Evolutionary conservation across 208 protist genomes (phyloP), one percentile per base, ranked within the genome.

Genomic region (Vickermania spadyakhi): DNA sequence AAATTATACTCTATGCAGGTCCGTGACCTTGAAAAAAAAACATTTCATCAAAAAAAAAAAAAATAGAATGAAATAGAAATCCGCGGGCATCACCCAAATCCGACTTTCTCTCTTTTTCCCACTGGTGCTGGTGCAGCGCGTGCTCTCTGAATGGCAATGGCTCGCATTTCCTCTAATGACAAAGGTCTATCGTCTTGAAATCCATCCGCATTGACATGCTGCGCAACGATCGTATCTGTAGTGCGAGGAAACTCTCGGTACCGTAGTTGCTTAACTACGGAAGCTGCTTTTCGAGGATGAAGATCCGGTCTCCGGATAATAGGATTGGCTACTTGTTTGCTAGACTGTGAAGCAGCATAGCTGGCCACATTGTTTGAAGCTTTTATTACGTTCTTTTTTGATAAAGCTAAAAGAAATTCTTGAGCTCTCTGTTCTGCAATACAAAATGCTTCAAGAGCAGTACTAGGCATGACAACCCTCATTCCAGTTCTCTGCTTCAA

Each of bases 401-500:
- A 52, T 55, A 64, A 89, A 0, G 71, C 69, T 1, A 85, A 25
- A 29, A 95, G 63, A 58, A 87, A 90, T 68, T 93, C 88, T 63
- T 93, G 80, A 18, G 77, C 28, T 22, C 84, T 71, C 28, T 90
- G 81, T 42, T 94, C 85, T 25, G 94, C 66, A 5, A 86, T 28
- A 5, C 72, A 70, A 4, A 96, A 74, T 18, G 62, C 80, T 3
- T 56, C 22, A 18, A 66, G 41, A 14, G 79, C 28, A 3, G 61
- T 84, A 4, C 58, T 61, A 21, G 52, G 71, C 25, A 73, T 69
- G 0, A 86, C 69, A 0, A 31, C 56, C 14, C 66, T 60, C 11
- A 72, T 27, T 13, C 81, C 81, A 0, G 68, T 73, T 2, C 52
- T 22, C 0, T 50, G 22, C 14, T 68, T 64, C 31, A 81, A 63